Evolutionary conservation across 176 grass and related monocot genomes (phyloP), one percentile per base, ranked within the genome.

Genomic region (Aegilops sharonensis): DNA sequence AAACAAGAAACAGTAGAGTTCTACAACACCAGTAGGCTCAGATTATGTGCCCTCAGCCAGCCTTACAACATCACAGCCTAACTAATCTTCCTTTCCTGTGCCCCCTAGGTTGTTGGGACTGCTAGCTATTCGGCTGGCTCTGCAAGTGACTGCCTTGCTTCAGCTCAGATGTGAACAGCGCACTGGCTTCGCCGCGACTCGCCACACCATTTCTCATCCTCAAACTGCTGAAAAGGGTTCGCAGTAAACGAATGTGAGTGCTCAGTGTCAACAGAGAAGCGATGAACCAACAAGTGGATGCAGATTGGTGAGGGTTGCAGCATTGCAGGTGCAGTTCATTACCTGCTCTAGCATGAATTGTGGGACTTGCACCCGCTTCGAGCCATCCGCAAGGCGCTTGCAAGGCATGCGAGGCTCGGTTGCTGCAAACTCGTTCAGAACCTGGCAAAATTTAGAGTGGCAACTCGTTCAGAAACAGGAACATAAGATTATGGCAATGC

Each of bases 341-440:
- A 90, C 84, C 89, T 89, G 88, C 37, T 95, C 88, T 7, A 79
- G 23, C 85, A 91, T 80, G 84, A 91, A 94, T 31, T 89, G 67
- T 8, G 93, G 93, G 69, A 98, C 94, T 62, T 88, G 90, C 69
- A 98, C 94, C 14, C 96, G 91, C 87, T 98, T 98, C 0, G 94
- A 95, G 9, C 97, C 94, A 30, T 98, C 97, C 0, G 94, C 94
- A 63, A 95, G 77, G 5, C 94, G 90, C 76, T 98, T 98, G 86
- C 86, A 89, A 10, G 93, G 76, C 32, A 85, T 17, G 35, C 88
- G 75, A 54, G 68, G 40, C 64, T 88, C 92, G 47, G 35, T 48
- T 9, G 71, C 75, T 11, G 79, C 72, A 11, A 95, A 98, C 71
- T 98, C 94, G 45, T 95, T 95, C 36, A 93, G 61, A 50, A 98